A percentile compares a stretch with the other conserved stretches of the same genome.
Evolutionary conservation across 129 eudicot species (phyloP).

Genomic region (Glebionis coronaria): DNA sequence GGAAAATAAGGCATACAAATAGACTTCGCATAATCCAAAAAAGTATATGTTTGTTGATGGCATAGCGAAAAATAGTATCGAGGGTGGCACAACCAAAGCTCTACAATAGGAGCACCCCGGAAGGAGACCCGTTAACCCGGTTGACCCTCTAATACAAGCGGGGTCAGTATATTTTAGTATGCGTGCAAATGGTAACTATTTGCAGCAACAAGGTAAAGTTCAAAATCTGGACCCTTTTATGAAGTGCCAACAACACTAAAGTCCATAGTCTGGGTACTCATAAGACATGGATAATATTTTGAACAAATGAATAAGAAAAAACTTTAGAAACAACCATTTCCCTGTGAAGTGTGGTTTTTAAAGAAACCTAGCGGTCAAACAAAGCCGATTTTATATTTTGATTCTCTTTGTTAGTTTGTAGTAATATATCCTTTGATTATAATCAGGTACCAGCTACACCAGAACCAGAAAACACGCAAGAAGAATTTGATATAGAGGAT

Average conservation of each 20-base stretch:
- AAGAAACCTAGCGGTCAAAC: not conserved
- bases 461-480: too few relatives aligned
- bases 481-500: too few relatives aligned
- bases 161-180: constrained; percentile 47
- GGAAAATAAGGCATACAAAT: too few relatives aligned
- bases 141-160: too few relatives aligned
- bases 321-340: not conserved
- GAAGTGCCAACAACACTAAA: constrained; percentile 63
- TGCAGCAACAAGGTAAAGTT: constrained; percentile 18
- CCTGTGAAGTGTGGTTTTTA: too few relatives aligned
- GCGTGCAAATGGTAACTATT: constrained; percentile 34
- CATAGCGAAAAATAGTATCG: too few relatives aligned
- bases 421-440: constrained; percentile 1
- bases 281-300: not conserved
- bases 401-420: not conserved
- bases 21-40: too few relatives aligned
- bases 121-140: too few relatives aligned
- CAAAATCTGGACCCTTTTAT: constrained; percentile 52
- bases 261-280: constrained; percentile 52
- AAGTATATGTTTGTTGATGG: too few relatives aligned
- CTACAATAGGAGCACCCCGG: too few relatives aligned
- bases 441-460: too few relatives aligned
- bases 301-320: not conserved
- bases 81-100: too few relatives aligned
- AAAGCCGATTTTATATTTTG: not conserved